Percentiles rank a stretch among this genome's conserved stretches.
These are phyloP conservation scores for Laguncularia racemosa DNA, from an alignment of 345 rosid species.

Conservation along the genomic window DNA sequence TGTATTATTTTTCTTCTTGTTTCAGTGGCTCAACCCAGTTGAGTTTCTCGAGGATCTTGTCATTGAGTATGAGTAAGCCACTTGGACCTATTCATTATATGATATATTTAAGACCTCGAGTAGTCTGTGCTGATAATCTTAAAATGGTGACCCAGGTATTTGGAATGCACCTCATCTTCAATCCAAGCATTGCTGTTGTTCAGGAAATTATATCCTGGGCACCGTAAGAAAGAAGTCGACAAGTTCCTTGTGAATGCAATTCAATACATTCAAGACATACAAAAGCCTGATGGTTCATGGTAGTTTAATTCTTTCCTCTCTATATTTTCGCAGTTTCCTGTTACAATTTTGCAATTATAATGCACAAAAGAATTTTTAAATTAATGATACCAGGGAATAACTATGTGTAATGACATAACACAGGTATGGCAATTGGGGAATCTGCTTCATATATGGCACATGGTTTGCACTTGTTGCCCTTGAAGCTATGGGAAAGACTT, in stretches of 20 bases:
- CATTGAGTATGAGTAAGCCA: constrained; percentile 27
- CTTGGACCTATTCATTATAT: not conserved
- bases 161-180: constrained; percentile 49
- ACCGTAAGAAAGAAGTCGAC: constrained; percentile 41
- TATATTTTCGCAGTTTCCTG: not conserved
- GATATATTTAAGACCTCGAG: not conserved
- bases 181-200: constrained; percentile 34
- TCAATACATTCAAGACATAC: constrained; percentile 27
- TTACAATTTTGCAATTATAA: too few species aligned
- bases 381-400: too few species aligned
- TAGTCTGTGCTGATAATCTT: not conserved
- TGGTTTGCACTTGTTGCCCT: constrained; percentile 40
- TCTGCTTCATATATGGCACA: constrained; percentile 51
- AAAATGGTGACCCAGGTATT: constrained; percentile 14
- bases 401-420: not conserved
- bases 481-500: constrained; percentile 41
- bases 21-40: constrained; percentile 49
- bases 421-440: constrained; percentile 52
- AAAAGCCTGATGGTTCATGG: constrained; percentile 55
- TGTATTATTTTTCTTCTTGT: not conserved
- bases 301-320: not conserved
- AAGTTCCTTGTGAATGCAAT: constrained; percentile 31
- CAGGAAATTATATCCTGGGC: constrained; percentile 33
- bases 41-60: constrained; percentile 48
- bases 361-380: too few species aligned